Percentiles rank a stretch among this genome's conserved stretches.
These are phyloP conservation scores for Kwoniella sp. DNA, from an alignment of 768 basidiomycete species.

Conservation along the genomic window DNA sequence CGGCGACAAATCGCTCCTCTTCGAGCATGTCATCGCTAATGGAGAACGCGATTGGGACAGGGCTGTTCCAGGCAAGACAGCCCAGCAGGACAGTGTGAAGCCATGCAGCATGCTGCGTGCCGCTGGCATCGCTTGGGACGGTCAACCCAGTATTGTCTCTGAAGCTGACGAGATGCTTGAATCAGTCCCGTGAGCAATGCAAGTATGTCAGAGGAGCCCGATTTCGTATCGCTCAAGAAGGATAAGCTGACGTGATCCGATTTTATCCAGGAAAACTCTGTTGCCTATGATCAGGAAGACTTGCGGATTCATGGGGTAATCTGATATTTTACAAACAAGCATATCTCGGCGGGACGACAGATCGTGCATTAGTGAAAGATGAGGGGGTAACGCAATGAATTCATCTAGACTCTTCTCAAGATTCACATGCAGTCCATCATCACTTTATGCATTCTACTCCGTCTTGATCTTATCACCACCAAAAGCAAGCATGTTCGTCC, in stretches of 20 bases:
- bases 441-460: conserved; percentile 3
- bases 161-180: background rate
- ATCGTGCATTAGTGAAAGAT: background rate
- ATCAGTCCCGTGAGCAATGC: conserved; percentile 34
- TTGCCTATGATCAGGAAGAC: conserved; percentile 35
- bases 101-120: no score
- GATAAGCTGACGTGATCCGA: conserved; percentile 7
- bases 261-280: conserved; percentile 23
- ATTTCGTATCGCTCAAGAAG: background rate
- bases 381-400: background rate
- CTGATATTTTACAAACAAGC: no score
- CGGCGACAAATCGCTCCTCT: conserved; percentile 24
- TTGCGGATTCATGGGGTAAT: conserved; percentile 19
- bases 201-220: conserved; percentile 20
- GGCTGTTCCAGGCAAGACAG: conserved; percentile 34
- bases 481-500: conserved; percentile 18
- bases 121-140: no score
- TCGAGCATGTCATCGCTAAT: conserved; percentile 24
- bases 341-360: background rate
- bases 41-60: conserved; percentile 30
- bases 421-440: background rate
- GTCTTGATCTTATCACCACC: conserved; percentile 32
- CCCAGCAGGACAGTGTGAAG: conserved; percentile 26
- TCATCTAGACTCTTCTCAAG: background rate
- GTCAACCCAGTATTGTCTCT: no score